Conservation (phyloP, 2,329 filamentous ascomycete genomes). For the Aspergillus niger region DNA sequence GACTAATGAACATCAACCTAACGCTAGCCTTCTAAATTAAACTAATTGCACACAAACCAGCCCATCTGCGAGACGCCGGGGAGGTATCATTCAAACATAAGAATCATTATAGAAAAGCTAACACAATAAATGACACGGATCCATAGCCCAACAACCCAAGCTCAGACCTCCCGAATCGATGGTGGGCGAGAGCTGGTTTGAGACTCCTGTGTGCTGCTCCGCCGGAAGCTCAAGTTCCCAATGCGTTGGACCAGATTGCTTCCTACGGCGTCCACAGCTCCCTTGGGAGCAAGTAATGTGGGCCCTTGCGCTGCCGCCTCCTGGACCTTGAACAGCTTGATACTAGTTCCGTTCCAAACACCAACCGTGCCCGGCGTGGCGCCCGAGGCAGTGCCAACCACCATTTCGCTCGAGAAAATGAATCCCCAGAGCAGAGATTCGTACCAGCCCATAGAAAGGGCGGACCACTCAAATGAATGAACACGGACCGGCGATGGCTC, state of each 20-base stretch:
- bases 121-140: conserved; percentile 6
- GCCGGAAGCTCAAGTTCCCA: conserved; percentile 70
- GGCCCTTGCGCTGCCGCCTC: conserved; percentile 79
- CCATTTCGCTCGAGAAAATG: conserved; percentile 87
- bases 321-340: conserved; percentile 87
- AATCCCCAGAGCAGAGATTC: conserved; percentile 93
- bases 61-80: conserved; percentile 18
- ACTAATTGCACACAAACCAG: neutral
- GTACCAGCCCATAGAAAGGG: conserved; percentile 89
- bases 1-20: conserved; percentile 2
- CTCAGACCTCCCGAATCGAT: conserved; percentile 41
- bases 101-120: conserved; percentile 15
- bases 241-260: conserved; percentile 87
- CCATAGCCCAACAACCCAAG: neutral
- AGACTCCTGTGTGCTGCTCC: conserved; percentile 37
- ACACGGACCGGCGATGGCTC: conserved; percentile 74
- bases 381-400: conserved; percentile 50
- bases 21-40: neutral
- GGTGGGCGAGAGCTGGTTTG: conserved; percentile 31
- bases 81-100: conserved; percentile 24
- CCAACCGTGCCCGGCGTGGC: conserved; percentile 79
- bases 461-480: conserved; percentile 93
- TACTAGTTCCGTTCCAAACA: conserved; percentile 88
- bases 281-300: conserved; percentile 78
- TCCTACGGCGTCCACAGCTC: conserved; percentile 90